phyloP scores from a whole-genome alignment of 257 asterid species.

The Primulina huaijiensis region DNA sequence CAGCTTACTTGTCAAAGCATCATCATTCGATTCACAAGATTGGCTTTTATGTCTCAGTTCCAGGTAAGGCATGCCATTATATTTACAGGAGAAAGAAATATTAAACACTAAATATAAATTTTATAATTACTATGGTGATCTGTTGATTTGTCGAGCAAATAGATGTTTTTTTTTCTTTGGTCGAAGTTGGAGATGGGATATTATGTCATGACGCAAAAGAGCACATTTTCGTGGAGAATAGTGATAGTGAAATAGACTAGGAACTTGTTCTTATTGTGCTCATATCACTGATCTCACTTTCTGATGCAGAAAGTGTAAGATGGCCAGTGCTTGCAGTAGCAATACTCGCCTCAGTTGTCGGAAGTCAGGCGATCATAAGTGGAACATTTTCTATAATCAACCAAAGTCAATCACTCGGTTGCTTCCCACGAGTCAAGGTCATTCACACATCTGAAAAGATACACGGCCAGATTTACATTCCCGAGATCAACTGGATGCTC shows the following conservation, averaged over 20 bases:
- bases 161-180: no score
- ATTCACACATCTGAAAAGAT: slow-evolving; percentile 80
- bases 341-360: slow-evolving; percentile 93
- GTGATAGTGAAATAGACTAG: background rate
- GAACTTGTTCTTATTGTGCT: background rate
- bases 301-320: slow-evolving; percentile 59
- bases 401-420: slow-evolving; percentile 93
- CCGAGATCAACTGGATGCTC: slow-evolving; percentile 94
- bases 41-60: slow-evolving; percentile 89
- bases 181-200: no score
- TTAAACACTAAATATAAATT: no score
- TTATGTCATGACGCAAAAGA: no score
- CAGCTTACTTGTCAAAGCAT: slow-evolving; percentile 84
- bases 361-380: slow-evolving; percentile 95
- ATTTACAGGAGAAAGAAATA: no score
- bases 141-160: background rate
- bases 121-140: no score
- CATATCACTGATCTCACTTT: slow-evolving; percentile 2
- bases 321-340: slow-evolving; percentile 91
- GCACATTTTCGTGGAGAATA: background rate
- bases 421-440: slow-evolving; percentile 95
- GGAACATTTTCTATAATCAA: slow-evolving; percentile 97
- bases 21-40: slow-evolving; percentile 70
- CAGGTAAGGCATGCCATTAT: slow-evolving; percentile 48
- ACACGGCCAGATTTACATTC: slow-evolving; percentile 95